Evolutionary conservation across 1,139 yeast species (phyloP), one percentile per base, ranked within the genome.

Genomic region (Sugiyamaella xylanicola): DNA sequence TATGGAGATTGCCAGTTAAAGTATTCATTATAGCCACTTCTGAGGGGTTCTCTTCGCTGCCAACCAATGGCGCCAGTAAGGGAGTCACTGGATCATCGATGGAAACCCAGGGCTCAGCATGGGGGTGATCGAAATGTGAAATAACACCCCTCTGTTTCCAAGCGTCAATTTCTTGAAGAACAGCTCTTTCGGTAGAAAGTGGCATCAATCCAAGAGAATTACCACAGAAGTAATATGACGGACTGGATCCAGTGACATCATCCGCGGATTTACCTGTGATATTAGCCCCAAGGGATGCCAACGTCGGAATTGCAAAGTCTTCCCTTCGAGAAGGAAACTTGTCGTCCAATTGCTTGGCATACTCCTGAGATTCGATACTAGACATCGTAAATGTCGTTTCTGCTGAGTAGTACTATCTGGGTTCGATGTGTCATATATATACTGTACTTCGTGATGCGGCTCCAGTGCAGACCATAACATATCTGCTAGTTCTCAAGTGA

Each of bases 191-290:
- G 0, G 91, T 85, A 2, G 74, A 66, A 53, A 73, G 75, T 0
- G 98, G 97, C 95, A 90, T 87, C 57, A 92, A 74, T 0, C 98
- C 98, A 7, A 92, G 79, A 7, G 97, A 90, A 72, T 92, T 91
- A 4, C 98, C 98, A 71, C 96, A 89, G 53, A 92, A 76, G 68
- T 92, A 88, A 29, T 83, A 77, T 19, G 79, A 67, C 58, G 72
- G 61, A 27, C 73, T 62, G 13, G 40, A 50, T 2, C 19, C 27
- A 19, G 48, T n/a, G 16, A 51, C 54, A 17, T 58, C 59, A 3
- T 50, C 57, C 8, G 39, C 35, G 4, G 54, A 45, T n/a, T 21
- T 29, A 11, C 46, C 46, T 11, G 50, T 29, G 4, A 43, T 39
- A 16, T 61, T 58, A 20, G 81, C 71, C 1, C 84, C 87, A 53